A percentile compares a stretch with the other conserved stretches of the same genome.
phyloP scores from a whole-genome alignment of 176 grass and related monocot genomes.

The Panicum miliaceum region DNA sequence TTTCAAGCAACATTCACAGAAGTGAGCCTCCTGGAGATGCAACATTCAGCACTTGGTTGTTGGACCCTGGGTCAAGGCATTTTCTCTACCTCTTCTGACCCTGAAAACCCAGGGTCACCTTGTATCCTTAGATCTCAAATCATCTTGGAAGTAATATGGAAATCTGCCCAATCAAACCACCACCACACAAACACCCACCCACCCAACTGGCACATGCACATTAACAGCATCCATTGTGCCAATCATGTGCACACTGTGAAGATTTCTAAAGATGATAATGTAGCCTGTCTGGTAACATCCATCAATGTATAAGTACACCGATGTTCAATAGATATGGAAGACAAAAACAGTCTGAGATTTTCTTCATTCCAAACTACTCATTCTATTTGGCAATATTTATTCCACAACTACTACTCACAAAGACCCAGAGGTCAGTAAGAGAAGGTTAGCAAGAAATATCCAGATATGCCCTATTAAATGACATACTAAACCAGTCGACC shows the following conservation, averaged over 20 bases:
- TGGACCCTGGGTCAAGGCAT: neutral
- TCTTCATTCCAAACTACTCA: neutral
- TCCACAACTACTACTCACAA: neutral
- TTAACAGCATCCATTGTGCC: too few species aligned
- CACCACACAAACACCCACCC: too few species aligned
- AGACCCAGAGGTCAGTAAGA: neutral
- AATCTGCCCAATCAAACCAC: too few species aligned
- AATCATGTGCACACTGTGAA: too few species aligned
- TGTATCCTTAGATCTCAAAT: neutral
- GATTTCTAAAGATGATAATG: neutral
- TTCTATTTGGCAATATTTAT: neutral
- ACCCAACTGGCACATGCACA: too few species aligned
- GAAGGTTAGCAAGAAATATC: neutral
- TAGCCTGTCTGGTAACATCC: neutral
- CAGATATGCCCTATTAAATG: neutral
- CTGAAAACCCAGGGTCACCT: neutral
- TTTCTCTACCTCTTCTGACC: neutral
- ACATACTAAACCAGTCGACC: neutral
- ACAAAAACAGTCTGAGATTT: slow-evolving; percentile 2
- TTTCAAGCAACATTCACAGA: slow-evolving; percentile 6
- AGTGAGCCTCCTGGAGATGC: neutral
- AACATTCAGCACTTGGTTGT: neutral
- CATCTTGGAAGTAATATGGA: too few species aligned
- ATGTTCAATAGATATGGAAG: neutral
- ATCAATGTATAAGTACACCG: neutral